These are phyloP conservation scores for Coniochaeta ligniaria DNA, from an alignment of 2,329 filamentous ascomycete species.

Conservation along the genomic window DNA sequence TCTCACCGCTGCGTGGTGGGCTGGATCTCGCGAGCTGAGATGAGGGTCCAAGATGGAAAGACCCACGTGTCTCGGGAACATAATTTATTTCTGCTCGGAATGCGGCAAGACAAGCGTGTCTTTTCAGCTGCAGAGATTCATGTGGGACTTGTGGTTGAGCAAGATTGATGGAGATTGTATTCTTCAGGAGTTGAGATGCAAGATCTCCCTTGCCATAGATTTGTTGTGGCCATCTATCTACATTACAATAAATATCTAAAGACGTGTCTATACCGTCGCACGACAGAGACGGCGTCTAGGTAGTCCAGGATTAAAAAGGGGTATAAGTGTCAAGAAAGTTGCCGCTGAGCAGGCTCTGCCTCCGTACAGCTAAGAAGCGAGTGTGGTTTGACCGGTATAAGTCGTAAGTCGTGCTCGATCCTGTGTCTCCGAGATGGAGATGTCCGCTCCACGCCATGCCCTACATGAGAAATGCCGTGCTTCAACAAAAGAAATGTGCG, in stretches of 20 bases:
- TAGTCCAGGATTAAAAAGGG: neutral
- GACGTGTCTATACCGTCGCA: neutral
- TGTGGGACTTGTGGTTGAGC: neutral
- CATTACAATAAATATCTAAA: neutral
- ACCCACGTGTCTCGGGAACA: neutral
- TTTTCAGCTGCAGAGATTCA: neutral
- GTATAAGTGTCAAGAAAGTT: neutral
- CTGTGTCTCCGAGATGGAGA: neutral
- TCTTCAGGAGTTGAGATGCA: neutral
- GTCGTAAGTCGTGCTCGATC: neutral
- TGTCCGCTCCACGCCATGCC: neutral
- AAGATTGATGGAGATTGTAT: neutral
- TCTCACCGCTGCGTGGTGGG: neutral
- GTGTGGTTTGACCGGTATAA: neutral
- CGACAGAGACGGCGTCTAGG: neutral
- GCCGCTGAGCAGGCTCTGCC: neutral
- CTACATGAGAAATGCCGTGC: neutral
- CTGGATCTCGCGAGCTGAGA: neutral
- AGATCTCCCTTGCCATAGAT: neutral
- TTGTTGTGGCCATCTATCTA: neutral
- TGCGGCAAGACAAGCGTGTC: neutral
- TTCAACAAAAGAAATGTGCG: neutral
- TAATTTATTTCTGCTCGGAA: neutral
- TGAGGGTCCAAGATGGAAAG: neutral
- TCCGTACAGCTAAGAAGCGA: neutral